These are phyloP conservation scores for Selaginella moellendorffii DNA, from an alignment of 75 land plant genomes.

Conservation along the genomic window DNA sequence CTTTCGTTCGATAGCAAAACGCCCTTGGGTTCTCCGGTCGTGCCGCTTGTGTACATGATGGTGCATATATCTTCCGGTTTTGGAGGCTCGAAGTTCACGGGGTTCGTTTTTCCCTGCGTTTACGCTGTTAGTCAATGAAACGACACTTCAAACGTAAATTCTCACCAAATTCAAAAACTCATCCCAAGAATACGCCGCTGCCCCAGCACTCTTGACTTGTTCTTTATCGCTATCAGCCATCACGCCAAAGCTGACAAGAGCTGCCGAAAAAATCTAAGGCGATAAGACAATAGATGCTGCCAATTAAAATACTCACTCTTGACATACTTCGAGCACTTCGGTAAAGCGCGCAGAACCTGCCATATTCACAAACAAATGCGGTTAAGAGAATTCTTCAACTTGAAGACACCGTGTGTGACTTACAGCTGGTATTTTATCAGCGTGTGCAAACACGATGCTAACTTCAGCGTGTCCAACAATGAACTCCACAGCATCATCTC, in stretches of 20 bases:
- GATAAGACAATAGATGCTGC: not conserved
- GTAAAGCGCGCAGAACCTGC: conserved; percentile 51
- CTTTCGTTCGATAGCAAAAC: conserved; percentile 76
- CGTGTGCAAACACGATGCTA: conserved; percentile 72
- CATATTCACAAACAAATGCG: too few relatives aligned
- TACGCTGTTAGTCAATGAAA: not conserved
- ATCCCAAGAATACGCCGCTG: conserved; percentile 58
- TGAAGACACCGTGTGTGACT: conserved; percentile 5
- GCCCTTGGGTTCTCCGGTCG: conserved; percentile 95
- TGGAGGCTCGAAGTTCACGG: conserved; percentile 42
- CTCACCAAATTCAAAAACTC: conserved; percentile 70
- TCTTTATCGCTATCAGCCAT: conserved; percentile 39
- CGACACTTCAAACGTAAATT: not conserved
- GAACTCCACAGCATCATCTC: conserved; percentile 92
- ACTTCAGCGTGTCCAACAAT: conserved; percentile 80
- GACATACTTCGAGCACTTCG: conserved; percentile 30
- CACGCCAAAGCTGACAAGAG: conserved; percentile 81
- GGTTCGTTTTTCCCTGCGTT: conserved; percentile 54
- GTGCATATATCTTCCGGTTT: conserved; percentile 53
- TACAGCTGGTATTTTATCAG: conserved; percentile 69
- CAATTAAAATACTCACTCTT: conserved; percentile 33
- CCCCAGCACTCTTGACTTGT: conserved; percentile 37
- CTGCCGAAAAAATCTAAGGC: conserved; percentile 23
- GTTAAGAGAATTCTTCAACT: too few relatives aligned
- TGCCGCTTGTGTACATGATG: conserved; percentile 99